Conservation (phyloP, 345 rosid genomes). For the Carallia brachiata region DNA sequence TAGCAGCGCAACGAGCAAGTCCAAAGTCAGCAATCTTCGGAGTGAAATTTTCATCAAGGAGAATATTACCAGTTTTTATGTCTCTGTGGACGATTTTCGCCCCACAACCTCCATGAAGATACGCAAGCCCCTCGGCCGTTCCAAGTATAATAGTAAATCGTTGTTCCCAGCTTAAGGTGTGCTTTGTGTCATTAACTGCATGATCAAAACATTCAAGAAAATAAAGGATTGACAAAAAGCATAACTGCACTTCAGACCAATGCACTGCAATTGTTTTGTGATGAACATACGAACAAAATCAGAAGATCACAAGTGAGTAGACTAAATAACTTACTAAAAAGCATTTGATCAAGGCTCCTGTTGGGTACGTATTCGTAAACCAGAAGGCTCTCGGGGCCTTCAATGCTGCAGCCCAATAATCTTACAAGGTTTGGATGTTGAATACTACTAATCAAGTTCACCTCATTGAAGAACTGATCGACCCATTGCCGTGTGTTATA, state of each 20-base stretch:
- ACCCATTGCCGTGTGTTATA: slow-evolving; percentile 68
- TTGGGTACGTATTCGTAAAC: slow-evolving; percentile 79
- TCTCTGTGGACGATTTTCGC: slow-evolving; percentile 77
- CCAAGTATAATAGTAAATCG: slow-evolving; percentile 56
- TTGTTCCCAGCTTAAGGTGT: slow-evolving; percentile 61
- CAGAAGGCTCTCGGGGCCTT: slow-evolving; percentile 84
- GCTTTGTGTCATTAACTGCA: slow-evolving; percentile 48
- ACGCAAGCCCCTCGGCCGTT: slow-evolving; percentile 76
- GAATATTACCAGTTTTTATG: slow-evolving; percentile 77
- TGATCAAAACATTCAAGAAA: neutral
- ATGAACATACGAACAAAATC: neutral
- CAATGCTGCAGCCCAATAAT: slow-evolving; percentile 80
- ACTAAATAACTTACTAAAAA: slow-evolving; percentile 46
- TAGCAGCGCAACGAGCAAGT: slow-evolving; percentile 51
- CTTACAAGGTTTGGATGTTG: slow-evolving; percentile 65
- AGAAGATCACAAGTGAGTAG: neutral
- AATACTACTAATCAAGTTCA: slow-evolving; percentile 60
- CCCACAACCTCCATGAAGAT: slow-evolving; percentile 59
- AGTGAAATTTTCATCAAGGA: slow-evolving; percentile 56
- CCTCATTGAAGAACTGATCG: slow-evolving; percentile 82
- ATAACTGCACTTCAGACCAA: neutral
- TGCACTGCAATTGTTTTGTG: neutral
- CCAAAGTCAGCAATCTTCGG: slow-evolving; percentile 91
- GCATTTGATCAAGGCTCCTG: slow-evolving; percentile 68
- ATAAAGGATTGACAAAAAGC: neutral